phyloP scores from a whole-genome alignment of 805 yeast genomes.

The Candida maltosa region DNA sequence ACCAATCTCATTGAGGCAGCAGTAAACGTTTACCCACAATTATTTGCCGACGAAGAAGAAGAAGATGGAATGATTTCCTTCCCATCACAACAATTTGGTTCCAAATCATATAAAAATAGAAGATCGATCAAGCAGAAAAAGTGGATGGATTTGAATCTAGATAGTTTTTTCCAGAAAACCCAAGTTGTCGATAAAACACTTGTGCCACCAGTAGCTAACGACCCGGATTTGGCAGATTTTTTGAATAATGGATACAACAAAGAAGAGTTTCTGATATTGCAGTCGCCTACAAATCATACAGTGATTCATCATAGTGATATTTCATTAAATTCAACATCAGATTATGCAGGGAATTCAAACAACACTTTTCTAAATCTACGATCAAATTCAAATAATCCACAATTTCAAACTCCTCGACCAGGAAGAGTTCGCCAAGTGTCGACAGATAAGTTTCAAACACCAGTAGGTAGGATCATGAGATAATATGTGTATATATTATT shows the following conservation, averaged over 20 bases:
- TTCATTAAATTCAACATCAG: constrained; percentile 29
- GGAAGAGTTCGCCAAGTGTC: constrained; percentile 37
- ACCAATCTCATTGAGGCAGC: constrained; percentile 35
- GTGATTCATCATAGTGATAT: constrained; percentile 27
- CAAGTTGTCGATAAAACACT: constrained; percentile 27
- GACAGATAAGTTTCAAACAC: constrained; percentile 40
- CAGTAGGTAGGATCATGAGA: constrained; percentile 36
- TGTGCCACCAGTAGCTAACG: constrained; percentile 25
- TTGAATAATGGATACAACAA: constrained; percentile 28
- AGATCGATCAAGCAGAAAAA: constrained; percentile 25
- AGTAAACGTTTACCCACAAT: constrained; percentile 31
- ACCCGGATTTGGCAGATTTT: constrained; percentile 28
- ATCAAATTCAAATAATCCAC: constrained; percentile 7
- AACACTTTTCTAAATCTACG: constrained; percentile 15
- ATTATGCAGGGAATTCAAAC: constrained; percentile 21
- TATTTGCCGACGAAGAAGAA: constrained; percentile 35
- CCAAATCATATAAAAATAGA: constrained; percentile 34
- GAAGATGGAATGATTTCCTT: constrained; percentile 36
- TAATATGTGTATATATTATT: constrained; percentile 7
- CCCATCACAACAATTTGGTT: constrained; percentile 35
- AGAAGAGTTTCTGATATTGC: constrained; percentile 21
- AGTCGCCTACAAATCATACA: neutral
- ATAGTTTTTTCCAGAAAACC: constrained; percentile 15
- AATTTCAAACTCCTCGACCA: constrained; percentile 36
- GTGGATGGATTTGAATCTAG: constrained; percentile 34